Conservation (phyloP, 305 asterid species). For the Fraxinus sp. region DNA sequence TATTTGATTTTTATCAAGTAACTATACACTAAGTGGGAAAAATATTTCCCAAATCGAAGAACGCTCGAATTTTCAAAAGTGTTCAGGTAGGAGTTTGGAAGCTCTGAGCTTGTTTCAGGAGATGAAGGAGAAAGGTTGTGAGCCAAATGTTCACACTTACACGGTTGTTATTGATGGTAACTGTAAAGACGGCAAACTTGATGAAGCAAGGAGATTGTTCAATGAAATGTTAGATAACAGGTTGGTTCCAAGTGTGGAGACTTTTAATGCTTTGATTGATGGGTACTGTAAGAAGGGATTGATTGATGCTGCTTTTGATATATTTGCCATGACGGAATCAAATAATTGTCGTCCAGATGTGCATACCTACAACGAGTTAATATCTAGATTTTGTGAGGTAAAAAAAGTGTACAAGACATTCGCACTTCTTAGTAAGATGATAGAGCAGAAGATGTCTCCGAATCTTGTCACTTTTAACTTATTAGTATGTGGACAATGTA, state of each 20-base stretch:
- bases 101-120: too few species aligned
- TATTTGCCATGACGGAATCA: constrained; percentile 50
- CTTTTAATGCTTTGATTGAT: constrained; percentile 65
- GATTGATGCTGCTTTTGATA: constrained; percentile 53
- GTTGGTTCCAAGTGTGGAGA: constrained; percentile 40
- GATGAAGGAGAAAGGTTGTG: too few species aligned
- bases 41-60: too few species aligned
- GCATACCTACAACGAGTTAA: constrained; percentile 74
- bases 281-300: constrained; percentile 66
- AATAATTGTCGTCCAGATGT: constrained; percentile 55
- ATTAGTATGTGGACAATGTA: constrained; percentile 70
- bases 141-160: too few species aligned
- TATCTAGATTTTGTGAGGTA: constrained; percentile 55
- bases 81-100: too few species aligned
- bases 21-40: too few species aligned
- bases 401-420: constrained; percentile 57
- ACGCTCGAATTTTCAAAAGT: too few species aligned
- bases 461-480: constrained; percentile 55
- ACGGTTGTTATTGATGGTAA: constrained; percentile 40
- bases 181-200: constrained; percentile 24
- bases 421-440: constrained; percentile 14
- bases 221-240: not conserved
- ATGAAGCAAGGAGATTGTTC: not conserved
- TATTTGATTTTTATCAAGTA: too few species aligned
- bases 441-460: constrained; percentile 49